Percentiles rank a stretch among this genome's conserved stretches.
Evolutionary conservation across 352 stramenopile genomes (phyloP).

Genomic region (Lagenidium giganteum): DNA sequence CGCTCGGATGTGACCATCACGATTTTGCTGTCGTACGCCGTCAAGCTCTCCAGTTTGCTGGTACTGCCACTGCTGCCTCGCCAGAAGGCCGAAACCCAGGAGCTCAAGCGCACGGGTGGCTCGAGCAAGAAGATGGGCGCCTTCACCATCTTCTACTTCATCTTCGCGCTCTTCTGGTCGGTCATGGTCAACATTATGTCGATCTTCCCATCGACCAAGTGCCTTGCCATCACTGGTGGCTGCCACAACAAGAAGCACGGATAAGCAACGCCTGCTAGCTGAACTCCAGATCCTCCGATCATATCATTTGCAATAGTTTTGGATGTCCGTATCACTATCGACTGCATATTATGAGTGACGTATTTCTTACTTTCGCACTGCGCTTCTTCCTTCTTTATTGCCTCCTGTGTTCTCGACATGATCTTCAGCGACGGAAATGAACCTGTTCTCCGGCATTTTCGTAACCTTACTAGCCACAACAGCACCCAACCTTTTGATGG

Average conservation of each 20-base stretch:
- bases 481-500: no score
- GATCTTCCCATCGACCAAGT: slow-evolving; percentile 9
- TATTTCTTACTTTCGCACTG: no score
- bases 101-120: slow-evolving; percentile 7
- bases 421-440: no score
- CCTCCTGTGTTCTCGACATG: no score
- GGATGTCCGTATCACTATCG: no score
- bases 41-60: slow-evolving; percentile 7
- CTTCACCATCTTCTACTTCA: slow-evolving; percentile 7
- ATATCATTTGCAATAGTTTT: no score
- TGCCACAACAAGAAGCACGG: not conserved
- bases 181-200: slow-evolving; percentile 9
- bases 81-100: slow-evolving; percentile 8
- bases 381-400: no score
- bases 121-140: not conserved
- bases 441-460: no score
- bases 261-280: no score
- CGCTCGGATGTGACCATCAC: slow-evolving; percentile 14
- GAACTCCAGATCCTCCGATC: no score
- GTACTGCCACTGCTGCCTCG: slow-evolving; percentile 7
- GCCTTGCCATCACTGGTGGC: slow-evolving; percentile 11
- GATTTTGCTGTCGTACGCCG: slow-evolving; percentile 8
- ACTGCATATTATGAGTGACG: no score
- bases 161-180: slow-evolving; percentile 8
- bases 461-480: no score